Percentiles rank a stretch among this genome's conserved stretches.
phyloP scores from a whole-genome alignment of 768 basidiomycete species.

The Lactifluus rugatus region DNA sequence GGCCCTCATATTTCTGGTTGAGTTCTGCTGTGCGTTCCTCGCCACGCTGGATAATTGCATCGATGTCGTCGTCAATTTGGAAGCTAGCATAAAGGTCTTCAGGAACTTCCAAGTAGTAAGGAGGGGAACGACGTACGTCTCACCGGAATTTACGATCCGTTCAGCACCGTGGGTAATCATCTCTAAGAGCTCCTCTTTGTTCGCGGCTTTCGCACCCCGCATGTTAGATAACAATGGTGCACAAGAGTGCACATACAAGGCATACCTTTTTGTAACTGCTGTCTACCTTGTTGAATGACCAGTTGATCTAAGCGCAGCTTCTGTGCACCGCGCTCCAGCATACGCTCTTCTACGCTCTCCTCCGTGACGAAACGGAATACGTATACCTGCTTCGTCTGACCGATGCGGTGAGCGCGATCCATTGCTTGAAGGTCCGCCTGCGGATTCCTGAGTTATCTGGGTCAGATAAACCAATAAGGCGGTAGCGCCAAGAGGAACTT shows the following conservation, averaged over 20 bases:
- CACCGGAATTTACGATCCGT: constrained; percentile 78
- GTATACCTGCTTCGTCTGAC: constrained; percentile 95
- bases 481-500: background rate
- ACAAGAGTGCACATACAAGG: background rate
- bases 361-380: constrained; percentile 97
- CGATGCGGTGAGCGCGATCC: constrained; percentile 96
- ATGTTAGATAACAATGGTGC: background rate
- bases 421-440: constrained; percentile 98
- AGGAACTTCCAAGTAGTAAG: background rate
- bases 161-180: constrained; percentile 99
- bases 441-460: constrained; percentile 60
- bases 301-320: constrained; percentile 92
- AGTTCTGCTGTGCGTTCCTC: constrained; percentile 85
- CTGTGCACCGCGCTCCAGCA: constrained; percentile 91
- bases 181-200: constrained; percentile 92
- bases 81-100: constrained; percentile 34
- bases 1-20: constrained; percentile 83
- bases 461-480: background rate
- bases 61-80: constrained; percentile 83
- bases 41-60: constrained; percentile 83
- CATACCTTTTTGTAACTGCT: constrained; percentile 68
- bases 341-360: constrained; percentile 91
- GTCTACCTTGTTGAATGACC: constrained; percentile 92
- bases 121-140: constrained; percentile 43
- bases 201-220: constrained; percentile 47